Base-by-base conservation (phyloP, 176 grass and related monocot species). In the Rhynchospora pubera region DNA sequence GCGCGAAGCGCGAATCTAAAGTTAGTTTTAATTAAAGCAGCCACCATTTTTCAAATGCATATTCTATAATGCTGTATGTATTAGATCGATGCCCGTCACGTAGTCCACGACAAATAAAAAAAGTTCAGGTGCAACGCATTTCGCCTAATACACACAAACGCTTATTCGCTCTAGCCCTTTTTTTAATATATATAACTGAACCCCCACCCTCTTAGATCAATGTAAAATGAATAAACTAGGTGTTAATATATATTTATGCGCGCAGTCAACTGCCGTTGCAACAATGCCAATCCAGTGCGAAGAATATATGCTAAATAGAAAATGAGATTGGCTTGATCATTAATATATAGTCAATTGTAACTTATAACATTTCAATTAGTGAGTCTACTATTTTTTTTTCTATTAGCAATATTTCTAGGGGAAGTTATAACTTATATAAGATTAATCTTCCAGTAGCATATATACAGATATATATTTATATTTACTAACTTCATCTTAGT, bases 21-120 rank as follows among this genome's bases (percentile, higher is more conserved):
- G n/a, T n/a, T n/a, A n/a, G n/a, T 43, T 14, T 80, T 47, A 11
- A 64, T 64, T 63, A 62, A 65, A 64, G 3, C 78, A 18, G 58
- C 34, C n/a, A 74, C 13, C 45, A 24, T 50, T 81, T 65, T 75
- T 81, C 19, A 45, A 65, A 65, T 50, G 60, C 42, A 30, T 81
- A 47, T 62, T 62, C 65, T 61, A n/a, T n/a, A 61, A 44, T 22
- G 26, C 61, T n/a, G n/a, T n/a, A n/a, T 79, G 34, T 79, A 78
- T 59, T n/a, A 57, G 57, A 39, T 42, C 55, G 16, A 79, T 79
- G 77, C 77, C 60, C 51, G 5, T 45, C 77, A 79, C 77, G 77
- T 79, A 18, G 24, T 50, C 44, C 44, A 7, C 7, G 14, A 62
- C 53, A 81, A 47, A 81, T 50, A 60, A 32, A 63, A n/a, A 60